Conservation (phyloP, 176 grass and related monocot species). For the Secale cereale region DNA sequence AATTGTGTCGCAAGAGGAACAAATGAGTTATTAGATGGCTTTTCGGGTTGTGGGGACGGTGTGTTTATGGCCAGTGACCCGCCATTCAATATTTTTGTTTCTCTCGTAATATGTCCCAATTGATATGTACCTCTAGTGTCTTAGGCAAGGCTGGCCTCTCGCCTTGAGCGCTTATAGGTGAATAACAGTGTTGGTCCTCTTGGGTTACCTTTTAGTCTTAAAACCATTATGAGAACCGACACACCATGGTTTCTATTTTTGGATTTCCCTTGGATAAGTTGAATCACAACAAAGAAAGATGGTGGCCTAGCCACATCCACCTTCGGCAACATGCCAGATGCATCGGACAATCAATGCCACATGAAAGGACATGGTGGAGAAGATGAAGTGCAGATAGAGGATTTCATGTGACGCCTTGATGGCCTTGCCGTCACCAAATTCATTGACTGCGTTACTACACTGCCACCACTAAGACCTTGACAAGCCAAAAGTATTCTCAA, state of each 20-base stretch:
- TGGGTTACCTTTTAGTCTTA: background rate
- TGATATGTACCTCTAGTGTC: background rate
- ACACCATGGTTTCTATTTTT: background rate
- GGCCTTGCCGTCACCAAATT: background rate
- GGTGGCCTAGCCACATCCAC: background rate
- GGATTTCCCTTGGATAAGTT: background rate
- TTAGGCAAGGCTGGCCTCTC: background rate
- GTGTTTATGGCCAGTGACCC: background rate
- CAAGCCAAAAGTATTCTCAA: background rate
- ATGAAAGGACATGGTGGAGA: background rate
- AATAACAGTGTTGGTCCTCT: background rate
- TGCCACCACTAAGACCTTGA: background rate
- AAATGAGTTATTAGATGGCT: background rate
- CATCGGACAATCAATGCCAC: background rate
- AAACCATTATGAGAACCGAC: background rate
- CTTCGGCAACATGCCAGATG: background rate
- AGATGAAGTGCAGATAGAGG: background rate
- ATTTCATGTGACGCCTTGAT: background rate
- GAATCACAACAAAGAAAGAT: conserved; percentile 7
- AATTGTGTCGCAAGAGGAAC: background rate
- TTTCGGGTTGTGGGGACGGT: background rate
- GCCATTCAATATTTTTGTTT: background rate
- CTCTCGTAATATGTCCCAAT: background rate
- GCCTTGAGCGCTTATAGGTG: background rate
- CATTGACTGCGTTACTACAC: background rate